Evolutionary conservation across 169 alveolate genomes (phyloP), one percentile per base, ranked within the genome.

Genomic region (Eimeria sp.): DNA sequence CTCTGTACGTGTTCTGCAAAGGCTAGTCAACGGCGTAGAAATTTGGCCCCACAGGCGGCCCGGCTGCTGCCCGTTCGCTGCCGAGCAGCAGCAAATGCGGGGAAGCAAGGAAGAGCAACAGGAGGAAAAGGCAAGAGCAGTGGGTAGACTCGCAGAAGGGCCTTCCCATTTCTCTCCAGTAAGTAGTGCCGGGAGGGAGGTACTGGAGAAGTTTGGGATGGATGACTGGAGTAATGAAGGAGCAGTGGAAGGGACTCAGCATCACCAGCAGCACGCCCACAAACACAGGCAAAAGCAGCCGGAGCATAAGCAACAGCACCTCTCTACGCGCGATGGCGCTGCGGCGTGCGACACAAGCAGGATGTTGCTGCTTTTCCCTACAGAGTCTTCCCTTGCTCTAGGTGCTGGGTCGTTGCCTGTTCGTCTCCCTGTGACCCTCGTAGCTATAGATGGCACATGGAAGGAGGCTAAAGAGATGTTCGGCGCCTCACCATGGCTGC

Each of bases 381-480:
- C 93, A 87, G 93, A 87, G 83, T 61, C 93, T 3, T 89, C 95
- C 51, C 40, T 72, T n/a, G 75, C 95, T 30, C 40, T 89, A 9
- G 95, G 95, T 7, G 72, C 16, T 14, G 84, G 95, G 49, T 49
- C 65, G 61, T n/a, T 93, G 49, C 96, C 96, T 7, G 82, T 93
- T 61, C 84, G 84, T 10, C 94, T 93, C 57, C 96, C 96, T 22
- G 67, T 93, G 61, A 93, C 96, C 25, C 80, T 93, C 51, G n/a
- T 93, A 30, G 90, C 94, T 51, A 73, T 93, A 18, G 96, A 93
- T 80, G 96, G 96, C 58, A 93, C 96, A 6, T 93, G 96, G 96
- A 93, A 72, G 13, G 96, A 93, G 70, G 93, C 89, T 51, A 93
- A 93, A 45, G 96, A 93, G 80, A 93, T 93, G 96, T 61, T 93